These are phyloP conservation scores for Maudiozyma turicensis DNA, from an alignment of 805 yeast genomes.

Conservation along the genomic window DNA sequence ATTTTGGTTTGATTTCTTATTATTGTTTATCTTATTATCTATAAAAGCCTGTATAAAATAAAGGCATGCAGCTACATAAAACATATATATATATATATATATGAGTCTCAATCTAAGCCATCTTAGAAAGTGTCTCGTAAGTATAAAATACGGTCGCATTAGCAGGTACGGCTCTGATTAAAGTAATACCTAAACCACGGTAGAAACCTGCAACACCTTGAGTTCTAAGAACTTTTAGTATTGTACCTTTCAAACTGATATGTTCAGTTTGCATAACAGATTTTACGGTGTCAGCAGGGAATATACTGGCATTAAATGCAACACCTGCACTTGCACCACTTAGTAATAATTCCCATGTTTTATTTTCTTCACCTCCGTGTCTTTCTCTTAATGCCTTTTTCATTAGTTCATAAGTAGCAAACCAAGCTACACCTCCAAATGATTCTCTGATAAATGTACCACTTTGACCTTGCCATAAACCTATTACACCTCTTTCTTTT, in stretches of 20 bases:
- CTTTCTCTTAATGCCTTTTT: slow-evolving; percentile 26
- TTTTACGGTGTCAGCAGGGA: slow-evolving; percentile 87
- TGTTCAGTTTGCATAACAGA: slow-evolving; percentile 58
- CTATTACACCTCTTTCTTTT: slow-evolving; percentile 47
- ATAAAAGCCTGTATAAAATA: no score
- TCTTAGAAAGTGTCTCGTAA: slow-evolving; percentile 44
- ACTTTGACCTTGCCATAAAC: slow-evolving; percentile 82
- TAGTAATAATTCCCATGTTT: slow-evolving; percentile 45
- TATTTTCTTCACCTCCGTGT: slow-evolving; percentile 21
- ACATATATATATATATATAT: neutral
- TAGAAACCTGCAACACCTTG: slow-evolving; percentile 69
- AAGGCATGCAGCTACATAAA: neutral
- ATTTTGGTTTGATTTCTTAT: no score
- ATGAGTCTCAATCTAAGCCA: slow-evolving; percentile 3
- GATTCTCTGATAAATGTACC: slow-evolving; percentile 77
- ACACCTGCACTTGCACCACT: slow-evolving; percentile 89
- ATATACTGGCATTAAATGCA: slow-evolving; percentile 66
- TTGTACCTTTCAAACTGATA: slow-evolving; percentile 34
- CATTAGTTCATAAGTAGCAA: slow-evolving; percentile 71
- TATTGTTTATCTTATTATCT: no score
- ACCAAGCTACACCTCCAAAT: slow-evolving; percentile 91
- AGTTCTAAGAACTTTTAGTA: slow-evolving; percentile 34
- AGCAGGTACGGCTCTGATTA: slow-evolving; percentile 78
- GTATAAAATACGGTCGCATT: slow-evolving; percentile 78
- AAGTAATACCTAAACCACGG: slow-evolving; percentile 76